Conservation (phyloP, 441 rosid species). For the Erysimum pusillum region DNA sequence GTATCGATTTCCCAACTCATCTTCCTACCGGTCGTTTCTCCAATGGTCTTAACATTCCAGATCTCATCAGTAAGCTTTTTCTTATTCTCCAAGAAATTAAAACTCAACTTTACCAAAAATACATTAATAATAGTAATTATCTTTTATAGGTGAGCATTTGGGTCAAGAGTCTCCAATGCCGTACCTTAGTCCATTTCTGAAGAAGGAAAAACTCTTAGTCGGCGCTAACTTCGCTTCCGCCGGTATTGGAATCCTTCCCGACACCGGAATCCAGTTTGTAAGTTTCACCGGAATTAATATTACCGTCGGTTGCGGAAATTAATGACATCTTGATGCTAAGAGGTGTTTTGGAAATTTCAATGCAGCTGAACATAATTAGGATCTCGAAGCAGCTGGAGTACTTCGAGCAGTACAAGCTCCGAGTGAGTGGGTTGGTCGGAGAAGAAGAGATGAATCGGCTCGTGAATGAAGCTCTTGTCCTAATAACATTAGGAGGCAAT, state of each 20-base stretch:
- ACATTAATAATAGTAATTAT: background rate
- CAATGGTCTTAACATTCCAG: constrained; percentile 95
- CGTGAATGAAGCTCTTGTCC: constrained; percentile 71
- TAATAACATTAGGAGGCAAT: constrained; percentile 87
- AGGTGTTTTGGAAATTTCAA: background rate
- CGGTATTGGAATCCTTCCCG: constrained; percentile 93
- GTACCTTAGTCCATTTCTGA: constrained; percentile 75
- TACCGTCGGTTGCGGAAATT: background rate
- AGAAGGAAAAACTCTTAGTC: constrained; percentile 64
- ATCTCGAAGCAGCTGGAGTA: constrained; percentile 68
- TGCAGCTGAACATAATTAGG: constrained; percentile 79
- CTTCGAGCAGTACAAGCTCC: constrained; percentile 77
- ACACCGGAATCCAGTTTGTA: constrained; percentile 94
- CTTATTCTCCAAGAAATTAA: background rate
- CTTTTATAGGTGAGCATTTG: constrained; percentile 67
- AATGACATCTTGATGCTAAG: background rate
- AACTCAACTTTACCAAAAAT: background rate
- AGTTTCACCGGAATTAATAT: constrained; percentile 30
- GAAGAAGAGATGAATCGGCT: constrained; percentile 56
- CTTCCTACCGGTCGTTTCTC: constrained; percentile 93
- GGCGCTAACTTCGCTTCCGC: constrained; percentile 99
- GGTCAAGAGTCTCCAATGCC: constrained; percentile 89
- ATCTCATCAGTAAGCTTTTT: constrained; percentile 68
- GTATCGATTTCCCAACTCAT: constrained; percentile 86
- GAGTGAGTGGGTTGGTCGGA: constrained; percentile 72